Percentiles rank a stretch among this genome's conserved stretches.
Conservation (phyloP, 345 rosid genomes). For the Cardamine occulta region DNA sequence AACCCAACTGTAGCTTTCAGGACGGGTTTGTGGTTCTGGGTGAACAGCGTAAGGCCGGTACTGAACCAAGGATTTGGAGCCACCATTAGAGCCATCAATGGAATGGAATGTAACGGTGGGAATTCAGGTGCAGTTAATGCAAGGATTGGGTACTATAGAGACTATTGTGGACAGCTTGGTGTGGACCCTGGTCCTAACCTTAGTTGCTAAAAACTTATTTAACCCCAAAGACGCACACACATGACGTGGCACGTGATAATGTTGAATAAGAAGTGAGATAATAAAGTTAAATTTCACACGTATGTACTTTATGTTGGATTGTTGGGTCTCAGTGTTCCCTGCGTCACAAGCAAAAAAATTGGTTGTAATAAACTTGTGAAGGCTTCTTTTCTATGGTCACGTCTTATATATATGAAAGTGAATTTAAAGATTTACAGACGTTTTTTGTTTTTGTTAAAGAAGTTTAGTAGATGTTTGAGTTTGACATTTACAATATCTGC, state of each 20-base stretch:
- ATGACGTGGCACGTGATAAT: constrained; percentile 14
- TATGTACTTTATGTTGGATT: constrained; percentile 22
- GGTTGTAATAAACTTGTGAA: constrained; percentile 33
- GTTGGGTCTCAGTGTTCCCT: constrained; percentile 24
- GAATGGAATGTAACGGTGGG: constrained; percentile 53
- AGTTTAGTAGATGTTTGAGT: not conserved
- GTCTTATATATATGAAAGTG: not conserved
- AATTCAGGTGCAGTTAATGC: constrained; percentile 45
- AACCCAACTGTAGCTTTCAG: constrained; percentile 50
- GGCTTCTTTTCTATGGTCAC: constrained; percentile 1
- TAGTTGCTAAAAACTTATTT: constrained; percentile 35
- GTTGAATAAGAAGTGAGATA: constrained; percentile 23
- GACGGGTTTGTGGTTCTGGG: constrained; percentile 66
- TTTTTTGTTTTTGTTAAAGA: too few species aligned
- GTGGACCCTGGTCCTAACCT: constrained; percentile 49
- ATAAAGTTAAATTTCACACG: constrained; percentile 12
- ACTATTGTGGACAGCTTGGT: constrained; percentile 52
- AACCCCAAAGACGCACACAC: not conserved
- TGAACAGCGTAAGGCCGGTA: constrained; percentile 49
- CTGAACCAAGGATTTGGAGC: constrained; percentile 59
- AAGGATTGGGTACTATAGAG: constrained; percentile 45
- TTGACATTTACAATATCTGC: not conserved
- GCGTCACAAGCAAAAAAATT: constrained; percentile 26
- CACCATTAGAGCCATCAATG: constrained; percentile 55
- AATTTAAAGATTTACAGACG: not conserved